phyloP scores from a whole-genome alignment of 495 filamentous ascomycete genomes.

The Aspergillus heteromorphus region DNA sequence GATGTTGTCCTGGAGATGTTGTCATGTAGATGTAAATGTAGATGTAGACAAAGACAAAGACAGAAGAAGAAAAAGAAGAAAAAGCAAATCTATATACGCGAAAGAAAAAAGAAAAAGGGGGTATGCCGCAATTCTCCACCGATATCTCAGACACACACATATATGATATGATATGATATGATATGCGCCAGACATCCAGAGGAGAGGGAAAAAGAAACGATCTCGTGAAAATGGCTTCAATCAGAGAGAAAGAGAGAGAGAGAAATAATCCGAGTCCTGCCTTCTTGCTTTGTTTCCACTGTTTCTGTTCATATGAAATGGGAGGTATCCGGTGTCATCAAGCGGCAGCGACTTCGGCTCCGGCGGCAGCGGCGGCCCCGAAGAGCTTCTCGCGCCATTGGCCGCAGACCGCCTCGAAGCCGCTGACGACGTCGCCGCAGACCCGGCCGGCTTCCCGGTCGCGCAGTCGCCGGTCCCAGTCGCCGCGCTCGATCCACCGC shows the following conservation, averaged over 20 bases:
- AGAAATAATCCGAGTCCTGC: not conserved
- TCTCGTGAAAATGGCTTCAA: too few species aligned
- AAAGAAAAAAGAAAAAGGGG: not conserved
- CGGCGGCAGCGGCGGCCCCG: slow-evolving; percentile 19
- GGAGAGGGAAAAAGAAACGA: too few species aligned
- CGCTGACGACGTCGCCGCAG: slow-evolving; percentile 80
- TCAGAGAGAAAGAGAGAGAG: not conserved
- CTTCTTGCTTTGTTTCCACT: not conserved
- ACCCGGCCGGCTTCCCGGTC: slow-evolving; percentile 72
- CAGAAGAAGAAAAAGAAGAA: not conserved
- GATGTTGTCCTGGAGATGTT: too few species aligned
- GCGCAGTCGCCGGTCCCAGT: slow-evolving; percentile 70
- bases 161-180: too few species aligned
- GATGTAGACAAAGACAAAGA: not conserved
- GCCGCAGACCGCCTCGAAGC: slow-evolving; percentile 82
- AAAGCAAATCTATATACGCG: not conserved
- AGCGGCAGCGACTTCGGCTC: slow-evolving; percentile 32
- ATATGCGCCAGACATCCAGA: too few species aligned
- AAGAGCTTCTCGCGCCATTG: slow-evolving; percentile 56
- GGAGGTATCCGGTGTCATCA: slow-evolving; percentile 10
- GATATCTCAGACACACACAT: not conserved
- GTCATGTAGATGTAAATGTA: too few species aligned
- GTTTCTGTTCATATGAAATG: not conserved
- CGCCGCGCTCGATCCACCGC: slow-evolving; percentile 69
- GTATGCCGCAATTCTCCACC: not conserved